Evolutionary conservation across 768 basidiomycete genomes (phyloP).

Genomic region (Auricularia sp.): DNA sequence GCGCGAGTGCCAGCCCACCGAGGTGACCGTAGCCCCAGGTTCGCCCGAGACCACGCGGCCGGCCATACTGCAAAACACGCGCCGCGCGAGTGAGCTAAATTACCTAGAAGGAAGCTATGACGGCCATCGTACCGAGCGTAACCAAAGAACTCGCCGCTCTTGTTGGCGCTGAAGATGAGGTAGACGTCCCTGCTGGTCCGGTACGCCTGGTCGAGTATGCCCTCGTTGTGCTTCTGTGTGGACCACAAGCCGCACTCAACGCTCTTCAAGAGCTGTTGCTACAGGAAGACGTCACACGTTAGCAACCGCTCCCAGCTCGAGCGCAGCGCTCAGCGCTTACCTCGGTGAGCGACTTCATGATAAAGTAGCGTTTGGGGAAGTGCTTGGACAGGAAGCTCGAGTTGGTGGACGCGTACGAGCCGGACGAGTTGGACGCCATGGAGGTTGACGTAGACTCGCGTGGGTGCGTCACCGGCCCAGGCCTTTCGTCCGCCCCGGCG

Average conservation of each 20-base stretch:
- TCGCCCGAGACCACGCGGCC: conserved; percentile 38
- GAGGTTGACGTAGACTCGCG: neutral
- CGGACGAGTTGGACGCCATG: conserved; percentile 39
- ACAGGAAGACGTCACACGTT: conserved; percentile 47
- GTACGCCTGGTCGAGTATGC: conserved; percentile 82
- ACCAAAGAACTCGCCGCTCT: conserved; percentile 89
- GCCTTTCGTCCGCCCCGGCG: neutral
- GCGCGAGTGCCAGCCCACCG: neutral
- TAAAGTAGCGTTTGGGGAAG: conserved; percentile 88
- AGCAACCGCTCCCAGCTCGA: neutral
- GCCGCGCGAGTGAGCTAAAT: neutral
- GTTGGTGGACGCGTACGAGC: conserved; percentile 69
- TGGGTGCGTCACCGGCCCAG: neutral
- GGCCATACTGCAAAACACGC: conserved; percentile 45
- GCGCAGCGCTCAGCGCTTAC: conserved; percentile 29
- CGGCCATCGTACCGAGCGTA: conserved; percentile 57
- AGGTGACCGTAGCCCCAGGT: conserved; percentile 2
- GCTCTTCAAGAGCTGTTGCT: conserved; percentile 39
- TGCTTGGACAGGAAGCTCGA: conserved; percentile 67
- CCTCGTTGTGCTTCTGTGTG: conserved; percentile 89
- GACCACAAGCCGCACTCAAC: conserved; percentile 77
- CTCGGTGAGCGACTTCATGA: conserved; percentile 79
- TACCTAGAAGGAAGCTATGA: neutral
- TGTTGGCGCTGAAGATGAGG: conserved; percentile 88
- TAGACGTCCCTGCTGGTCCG: conserved; percentile 84